These are phyloP conservation scores for Colletotrichum caudatum DNA, from an alignment of 2,329 filamentous ascomycete species.

Conservation along the genomic window DNA sequence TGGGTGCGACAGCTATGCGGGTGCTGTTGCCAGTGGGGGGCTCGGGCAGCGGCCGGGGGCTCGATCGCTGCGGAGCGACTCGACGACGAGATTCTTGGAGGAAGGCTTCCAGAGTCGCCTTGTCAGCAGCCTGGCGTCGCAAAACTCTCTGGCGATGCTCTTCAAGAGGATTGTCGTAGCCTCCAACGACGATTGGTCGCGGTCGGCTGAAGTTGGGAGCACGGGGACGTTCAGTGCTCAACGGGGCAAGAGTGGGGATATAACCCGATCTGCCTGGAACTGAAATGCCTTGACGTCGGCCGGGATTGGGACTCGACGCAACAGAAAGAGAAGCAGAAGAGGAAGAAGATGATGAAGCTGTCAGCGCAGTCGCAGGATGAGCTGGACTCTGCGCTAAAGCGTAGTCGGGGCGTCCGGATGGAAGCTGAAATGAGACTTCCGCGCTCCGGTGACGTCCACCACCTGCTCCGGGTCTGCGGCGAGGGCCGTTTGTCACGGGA, in stretches of 20 bases:
- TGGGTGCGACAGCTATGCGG: conserved; percentile 20
- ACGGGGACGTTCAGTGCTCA: conserved; percentile 28
- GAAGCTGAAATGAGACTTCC: conserved; percentile 35
- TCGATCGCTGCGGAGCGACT: conserved; percentile 3
- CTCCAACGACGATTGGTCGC: conserved; percentile 39
- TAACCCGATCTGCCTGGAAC: conserved; percentile 32
- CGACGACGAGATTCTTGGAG: conserved; percentile 6
- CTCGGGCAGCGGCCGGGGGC: conserved; percentile 33
- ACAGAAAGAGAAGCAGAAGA: neutral
- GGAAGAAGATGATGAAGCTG: no score
- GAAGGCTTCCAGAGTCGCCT: conserved; percentile 14
- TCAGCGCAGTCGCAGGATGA: conserved; percentile 1
- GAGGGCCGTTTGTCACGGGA: conserved; percentile 37
- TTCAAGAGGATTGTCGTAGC: conserved; percentile 37
- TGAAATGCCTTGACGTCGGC: conserved; percentile 28
- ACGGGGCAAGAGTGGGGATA: conserved; percentile 35
- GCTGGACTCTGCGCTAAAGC: neutral
- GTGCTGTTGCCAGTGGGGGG: conserved; percentile 25
- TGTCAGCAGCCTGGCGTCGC: conserved; percentile 27
- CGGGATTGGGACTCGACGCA: neutral
- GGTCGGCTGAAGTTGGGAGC: conserved; percentile 30
- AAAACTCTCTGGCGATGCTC: conserved; percentile 32
- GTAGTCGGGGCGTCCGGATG: conserved; percentile 6
- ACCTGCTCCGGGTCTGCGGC: conserved; percentile 31
- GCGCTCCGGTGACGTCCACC: conserved; percentile 31